Evolutionary conservation across 2,329 filamentous ascomycete species (phyloP).

Genomic region (Xylariaceae sp.): DNA sequence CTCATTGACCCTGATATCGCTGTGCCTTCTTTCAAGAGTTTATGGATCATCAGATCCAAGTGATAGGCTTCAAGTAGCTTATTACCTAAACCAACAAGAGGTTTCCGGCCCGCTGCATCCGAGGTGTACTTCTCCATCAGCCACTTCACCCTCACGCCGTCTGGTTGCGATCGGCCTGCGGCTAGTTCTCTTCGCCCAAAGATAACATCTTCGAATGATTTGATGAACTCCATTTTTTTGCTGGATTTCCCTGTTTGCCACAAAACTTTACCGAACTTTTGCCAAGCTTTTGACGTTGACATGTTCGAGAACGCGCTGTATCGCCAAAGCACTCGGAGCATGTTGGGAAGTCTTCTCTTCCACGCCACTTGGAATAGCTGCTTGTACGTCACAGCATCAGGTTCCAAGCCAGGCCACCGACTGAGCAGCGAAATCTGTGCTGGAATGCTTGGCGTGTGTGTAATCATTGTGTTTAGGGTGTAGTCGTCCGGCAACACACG

Average conservation of each 20-base stretch:
- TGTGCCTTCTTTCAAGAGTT: slow-evolving; percentile 14
- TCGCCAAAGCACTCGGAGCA: slow-evolving; percentile 30
- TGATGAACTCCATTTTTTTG: slow-evolving; percentile 15
- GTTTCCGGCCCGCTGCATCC: slow-evolving; percentile 10
- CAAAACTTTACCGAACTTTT: slow-evolving; percentile 19
- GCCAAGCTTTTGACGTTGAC: slow-evolving; percentile 20
- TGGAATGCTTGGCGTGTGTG: slow-evolving; percentile 17
- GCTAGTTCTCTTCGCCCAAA: slow-evolving; percentile 23
- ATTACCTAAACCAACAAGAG: slow-evolving; percentile 10
- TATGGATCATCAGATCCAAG: slow-evolving; percentile 25
- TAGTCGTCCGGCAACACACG: slow-evolving; percentile 15
- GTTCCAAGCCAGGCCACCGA: slow-evolving; percentile 17
- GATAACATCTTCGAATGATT: slow-evolving; percentile 27
- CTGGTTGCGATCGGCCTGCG: slow-evolving; percentile 6
- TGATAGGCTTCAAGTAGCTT: slow-evolving; percentile 26
- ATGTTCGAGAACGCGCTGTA: slow-evolving; percentile 20
- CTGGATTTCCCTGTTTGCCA: slow-evolving; percentile 1
- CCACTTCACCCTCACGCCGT: neutral
- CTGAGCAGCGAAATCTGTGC: slow-evolving; percentile 15
- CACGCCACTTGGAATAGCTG: slow-evolving; percentile 25
- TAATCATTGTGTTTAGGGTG: slow-evolving; percentile 30
- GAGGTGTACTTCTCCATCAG: slow-evolving; percentile 17
- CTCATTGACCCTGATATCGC: slow-evolving; percentile 14
- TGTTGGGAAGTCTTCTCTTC: slow-evolving; percentile 25
- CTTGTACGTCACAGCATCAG: slow-evolving; percentile 24